Evolutionary conservation across 2,329 filamentous ascomycete genomes (phyloP), one percentile per base, ranked within the genome.

Genomic region (Penicillium sp.): DNA sequence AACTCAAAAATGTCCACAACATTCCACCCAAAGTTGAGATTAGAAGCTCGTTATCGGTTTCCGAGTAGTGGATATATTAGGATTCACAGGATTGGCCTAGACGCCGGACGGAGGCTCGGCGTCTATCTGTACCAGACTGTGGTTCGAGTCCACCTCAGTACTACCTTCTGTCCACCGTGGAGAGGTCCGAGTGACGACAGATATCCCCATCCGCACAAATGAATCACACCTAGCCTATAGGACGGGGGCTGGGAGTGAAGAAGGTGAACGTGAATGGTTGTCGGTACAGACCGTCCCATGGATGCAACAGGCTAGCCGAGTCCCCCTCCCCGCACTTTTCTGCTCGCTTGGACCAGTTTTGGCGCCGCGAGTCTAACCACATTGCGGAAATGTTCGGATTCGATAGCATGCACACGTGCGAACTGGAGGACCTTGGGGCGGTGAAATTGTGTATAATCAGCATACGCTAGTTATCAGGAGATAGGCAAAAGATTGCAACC

Each of bases 241-340:
- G 30, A 38, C 13, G 19, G 51, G 51, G 19, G 14, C 19, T 11
- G 6, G 22, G 16, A 10, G 14, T 13, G 14, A 26, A 19, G 26
- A 28, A 4, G 26, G 13, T 26, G 37, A 25, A 40, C 33, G 19
- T 38, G 30, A 38, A 28, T 26, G 22, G 30, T 28, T 2, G 6
- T 53, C 33, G 14, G 2, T 19, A 14, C 35, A 16, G 25, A 16
- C 43, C 19, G 28, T 56, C 35, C 58, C 58, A 58, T 61, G 58
- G 58, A 55, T 55, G 22, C 26, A 58, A 57, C 52, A 54, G 46
- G 51, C 35, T 61, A 56, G 52, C 48, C 38, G 52, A n/a, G n/a
- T 43, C n/a, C 16, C 45, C 30, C 45, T 37, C 62, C 61, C 62
- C 62, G 62, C 62, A 64, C 43, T 64, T 61, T 57, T 13, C 40